Evolutionary conservation across 2,329 filamentous ascomycete genomes (phyloP).

Genomic region (Ophiostoma novo-ulmi): DNA sequence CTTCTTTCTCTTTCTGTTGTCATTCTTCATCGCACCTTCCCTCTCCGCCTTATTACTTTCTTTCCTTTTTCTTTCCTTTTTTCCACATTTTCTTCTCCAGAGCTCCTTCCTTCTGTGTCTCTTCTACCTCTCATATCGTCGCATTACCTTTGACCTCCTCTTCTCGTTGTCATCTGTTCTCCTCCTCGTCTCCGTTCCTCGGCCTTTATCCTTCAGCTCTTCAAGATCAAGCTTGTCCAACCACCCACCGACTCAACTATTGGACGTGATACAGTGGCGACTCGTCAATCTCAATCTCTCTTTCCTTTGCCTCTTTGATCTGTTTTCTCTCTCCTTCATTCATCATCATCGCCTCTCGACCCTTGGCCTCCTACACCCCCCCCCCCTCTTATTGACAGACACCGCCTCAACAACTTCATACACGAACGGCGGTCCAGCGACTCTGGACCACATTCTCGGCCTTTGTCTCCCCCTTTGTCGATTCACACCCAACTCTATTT

Average conservation of each 20-base stretch:
- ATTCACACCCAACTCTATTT: background rate
- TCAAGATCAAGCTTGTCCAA: background rate
- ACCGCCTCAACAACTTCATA: background rate
- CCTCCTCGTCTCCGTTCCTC: background rate
- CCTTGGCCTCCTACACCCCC: background rate
- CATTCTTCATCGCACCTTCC: slow-evolving; percentile 1
- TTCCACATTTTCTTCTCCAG: background rate
- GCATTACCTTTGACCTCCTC: background rate
- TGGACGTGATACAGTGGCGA: slow-evolving; percentile 8
- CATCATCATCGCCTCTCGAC: background rate
- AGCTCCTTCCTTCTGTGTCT: background rate
- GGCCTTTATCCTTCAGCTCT: slow-evolving; percentile 3
- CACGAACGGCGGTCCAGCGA: background rate
- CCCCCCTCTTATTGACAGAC: background rate
- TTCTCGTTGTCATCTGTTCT: slow-evolving; percentile 5
- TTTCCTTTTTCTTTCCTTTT: background rate
- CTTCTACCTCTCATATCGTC: slow-evolving; percentile 2
- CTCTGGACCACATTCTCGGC: slow-evolving; percentile 4
- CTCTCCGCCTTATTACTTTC: background rate
- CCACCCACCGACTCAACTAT: slow-evolving; percentile 3
- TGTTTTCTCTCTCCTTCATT: background rate
- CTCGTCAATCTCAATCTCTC: background rate
- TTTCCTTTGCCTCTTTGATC: background rate
- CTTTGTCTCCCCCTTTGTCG: slow-evolving; percentile 12
- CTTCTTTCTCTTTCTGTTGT: background rate